A percentile compares a stretch with the other conserved stretches of the same genome.
Conservation (phyloP, 768 basidiomycete genomes). For the Lanmaoa rubissima region DNA sequence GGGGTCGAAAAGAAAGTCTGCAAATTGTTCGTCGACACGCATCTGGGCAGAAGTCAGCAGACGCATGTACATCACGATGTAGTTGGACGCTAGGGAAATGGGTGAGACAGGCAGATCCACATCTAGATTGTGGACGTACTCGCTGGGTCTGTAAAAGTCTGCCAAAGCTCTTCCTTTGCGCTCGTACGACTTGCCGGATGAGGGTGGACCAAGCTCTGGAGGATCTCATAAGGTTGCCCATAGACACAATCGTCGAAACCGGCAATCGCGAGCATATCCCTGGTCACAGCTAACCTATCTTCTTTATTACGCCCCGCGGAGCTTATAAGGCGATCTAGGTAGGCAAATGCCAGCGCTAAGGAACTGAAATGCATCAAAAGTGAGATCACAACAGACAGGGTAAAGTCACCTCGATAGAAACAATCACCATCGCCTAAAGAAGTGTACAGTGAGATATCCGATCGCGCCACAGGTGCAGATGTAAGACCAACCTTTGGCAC, state of each 20-base stretch:
- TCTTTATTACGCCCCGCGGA: conserved; percentile 44
- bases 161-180: conserved; percentile 37
- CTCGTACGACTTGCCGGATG: conserved; percentile 35
- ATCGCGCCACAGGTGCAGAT: neutral
- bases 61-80: conserved; percentile 77
- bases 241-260: conserved; percentile 69
- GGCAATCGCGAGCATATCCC: conserved; percentile 49
- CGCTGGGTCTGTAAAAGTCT: conserved; percentile 50
- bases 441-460: neutral
- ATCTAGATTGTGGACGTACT: conserved; percentile 33
- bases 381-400: neutral
- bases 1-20: conserved; percentile 74
- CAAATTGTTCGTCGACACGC: conserved; percentile 53
- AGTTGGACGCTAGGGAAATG: conserved; percentile 52
- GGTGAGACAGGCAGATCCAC: conserved; percentile 1
- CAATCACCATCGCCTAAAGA: conserved; percentile 80
- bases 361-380: conserved; percentile 19
- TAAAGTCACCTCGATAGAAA: conserved; percentile 78
- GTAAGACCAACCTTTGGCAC: conserved; percentile 60
- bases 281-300: conserved; percentile 52
- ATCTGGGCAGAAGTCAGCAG: conserved; percentile 84
- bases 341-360: conserved; percentile 79
- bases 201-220: conserved; percentile 48
- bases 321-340: conserved; percentile 66
- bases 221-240: conserved; percentile 72